Base-by-base conservation (phyloP, 305 asterid genomes). In the Salvia sclarea region DNA sequence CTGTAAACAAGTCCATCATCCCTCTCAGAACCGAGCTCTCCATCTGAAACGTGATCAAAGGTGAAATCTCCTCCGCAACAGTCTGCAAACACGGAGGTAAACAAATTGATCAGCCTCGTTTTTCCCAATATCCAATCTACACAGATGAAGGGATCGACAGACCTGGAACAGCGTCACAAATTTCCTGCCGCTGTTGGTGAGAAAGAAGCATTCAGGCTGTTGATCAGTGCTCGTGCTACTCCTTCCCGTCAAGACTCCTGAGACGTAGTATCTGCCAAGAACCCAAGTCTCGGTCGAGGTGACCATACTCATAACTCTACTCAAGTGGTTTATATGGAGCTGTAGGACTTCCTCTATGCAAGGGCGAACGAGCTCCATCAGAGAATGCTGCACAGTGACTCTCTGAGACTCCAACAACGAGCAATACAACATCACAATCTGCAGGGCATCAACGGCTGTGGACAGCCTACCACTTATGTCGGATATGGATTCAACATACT, bases 141-240 rank as follows among this genome's bases (percentile, higher is more conserved):
- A n/a, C n/a, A n/a, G n/a, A n/a, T n/a, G 18, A 33, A 44, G 60
- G 59, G 31, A 33, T 52, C 22, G 38, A 64, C 82, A 31, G 66
- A 89, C 96, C 96, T 87, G 95, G 63, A 81, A 75, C 16, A 90
- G 60, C 10, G 88, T 88, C 25, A 86, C 66, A 57, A 90, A 82
- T 64, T 90, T 90, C 65, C 90, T 76, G 66, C 94, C 96, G 56
- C 97, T 90, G 80, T 74, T 76, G 12, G 94, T 72, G 37, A 90
- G 94, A 67, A 82, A 78, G 69, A 85, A 79, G 63, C 80, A 84
- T 16, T 86, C 90, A 0, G 82, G 85, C 37, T 72, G 81, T 59
- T 79, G 83, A 61, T 79, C 78, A 21, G 60, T 13, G 14, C 40
- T 67, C 22, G 58, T 61, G 49, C 14, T 31, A 49, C 61, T 80